A percentile compares a stretch with the other conserved stretches of the same genome.
Conservation (phyloP, 352 stramenopile species). For the Globisporangium cederbergense region DNA sequence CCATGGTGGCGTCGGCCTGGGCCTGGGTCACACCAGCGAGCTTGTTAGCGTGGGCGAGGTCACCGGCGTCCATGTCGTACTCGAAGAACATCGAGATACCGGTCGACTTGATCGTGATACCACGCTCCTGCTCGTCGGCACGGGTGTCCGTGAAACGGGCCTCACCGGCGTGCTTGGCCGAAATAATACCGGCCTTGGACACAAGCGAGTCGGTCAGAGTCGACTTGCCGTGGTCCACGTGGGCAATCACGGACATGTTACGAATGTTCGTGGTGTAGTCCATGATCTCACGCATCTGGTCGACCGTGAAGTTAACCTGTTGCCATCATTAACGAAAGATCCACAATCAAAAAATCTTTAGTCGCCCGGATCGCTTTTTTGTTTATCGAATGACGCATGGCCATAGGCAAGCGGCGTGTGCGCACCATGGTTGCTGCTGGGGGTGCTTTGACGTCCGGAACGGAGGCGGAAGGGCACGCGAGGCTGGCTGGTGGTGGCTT, state of each 20-base stretch:
- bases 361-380: neutral
- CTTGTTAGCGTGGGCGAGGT: slow-evolving; percentile 72
- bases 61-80: slow-evolving; percentile 96
- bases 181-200: slow-evolving; percentile 99
- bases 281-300: slow-evolving; percentile 98
- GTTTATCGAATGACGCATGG: neutral
- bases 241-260: slow-evolving; percentile 99
- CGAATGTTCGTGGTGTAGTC: slow-evolving; percentile 99
- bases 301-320: slow-evolving; percentile 99
- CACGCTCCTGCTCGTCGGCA: slow-evolving; percentile 99
- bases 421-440: slow-evolving; percentile 53
- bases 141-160: slow-evolving; percentile 99
- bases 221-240: slow-evolving; percentile 99
- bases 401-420: neutral
- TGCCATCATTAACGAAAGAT: neutral
- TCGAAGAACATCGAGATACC: slow-evolving; percentile 99
- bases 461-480: slow-evolving; percentile 19
- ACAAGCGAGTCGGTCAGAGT: slow-evolving; percentile 98
- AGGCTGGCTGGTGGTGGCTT: slow-evolving; percentile 17
- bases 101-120: slow-evolving; percentile 99
- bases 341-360: slow-evolving; percentile 3
- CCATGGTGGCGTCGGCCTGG: slow-evolving; percentile 28
- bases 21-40: slow-evolving; percentile 54
- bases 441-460: slow-evolving; percentile 18
- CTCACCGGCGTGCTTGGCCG: slow-evolving; percentile 97